Base-by-base conservation (phyloP, 768 basidiomycete genomes). In the Trametes maxima region DNA sequence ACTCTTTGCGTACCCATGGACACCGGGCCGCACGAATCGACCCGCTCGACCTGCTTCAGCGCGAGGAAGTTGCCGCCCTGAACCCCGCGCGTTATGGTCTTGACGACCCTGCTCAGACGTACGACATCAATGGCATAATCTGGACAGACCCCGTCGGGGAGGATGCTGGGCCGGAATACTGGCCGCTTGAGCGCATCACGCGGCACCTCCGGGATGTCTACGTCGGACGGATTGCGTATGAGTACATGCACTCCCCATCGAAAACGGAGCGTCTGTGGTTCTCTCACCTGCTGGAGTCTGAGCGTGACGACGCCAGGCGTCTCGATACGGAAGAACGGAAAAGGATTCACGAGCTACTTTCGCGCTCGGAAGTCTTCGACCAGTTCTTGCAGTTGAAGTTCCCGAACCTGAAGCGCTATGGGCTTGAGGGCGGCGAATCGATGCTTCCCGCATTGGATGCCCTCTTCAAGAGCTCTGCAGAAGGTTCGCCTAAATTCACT, bases 231-330 rank as follows among this genome's bases (percentile, higher is more conserved):
- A 92, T 97, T 65, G 94, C 90, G 0, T 92, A 95, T 69, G 95
- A 97, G 81, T 94, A 88, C 60, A 92, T 93, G 90, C 92, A 95
- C 72, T 89, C 90, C 13, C 88, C 90, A 0, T 87, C 84, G 60
- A 93, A 92, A 77, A 89, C 87, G 0, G 93, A 94, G 74, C 82
- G 92, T 0, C 79, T 91, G 5, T 96, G 93, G 93, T 95, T 95
- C 76, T 89, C 92, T 0, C 88, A 90, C 68, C 78, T 92, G 16
- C 79, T 97, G 10, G 95, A 97, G 74, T 86, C 86, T 2, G 79
- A 81, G 59, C 55, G 16, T 22, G 47, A 33, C n/a, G 57, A 42
- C 21, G 46, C 46, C 40, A 35, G 57, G 16, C 53, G 47, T 52
- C 17, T 57, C 11, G 68, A 76, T n/a, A 66, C 64, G 2, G 70